Evolutionary conservation across 805 yeast genomes (phyloP), one percentile per base, ranked within the genome.

Genomic region (Saccharomyces eubayanus): DNA sequence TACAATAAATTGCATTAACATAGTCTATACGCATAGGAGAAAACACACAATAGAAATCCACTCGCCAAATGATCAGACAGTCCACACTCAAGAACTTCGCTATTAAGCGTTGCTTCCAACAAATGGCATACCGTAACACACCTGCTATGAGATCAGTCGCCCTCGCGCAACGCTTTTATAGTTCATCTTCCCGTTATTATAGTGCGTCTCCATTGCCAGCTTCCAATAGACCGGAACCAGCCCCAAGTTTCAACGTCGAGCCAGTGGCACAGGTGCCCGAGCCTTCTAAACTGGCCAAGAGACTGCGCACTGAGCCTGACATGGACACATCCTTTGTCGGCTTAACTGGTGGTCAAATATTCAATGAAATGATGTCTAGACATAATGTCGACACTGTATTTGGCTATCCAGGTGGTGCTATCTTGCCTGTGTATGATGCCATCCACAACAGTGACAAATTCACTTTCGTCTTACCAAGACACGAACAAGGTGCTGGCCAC

Each of bases 401-500:
- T 70, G 99, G 99, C 46, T 94, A 94, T 75, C 96, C 99, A 53
- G 99, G 99, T 66, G 99, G 99, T 70, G 99, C 99, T 61, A 94
- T 94, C 66, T 79, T 94, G 65, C 98, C 99, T 12, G 99, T 94
- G 28, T 94, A 87, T 68, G 99, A 94, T 70, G 98, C 98, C 61
- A 94, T 94, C 62, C 88, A 86, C 77, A 87, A 92, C 75, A 87
- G 96, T 21, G 83, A 85, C 54, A 82, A 87, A 66, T 92, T 94
- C 78, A 82, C 85, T 62, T 94, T 94, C 68, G 88, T 94, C 53
- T 76, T 94, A 59, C 99, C 99, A 49, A 82, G 95, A 65, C 98
- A 94, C 72, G 99, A 94, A 73, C 99, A 94, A 74, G 99, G 99
- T 70, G 99, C 98, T 16, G 99, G 99, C 51, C 99, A 94, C 74